Evolutionary conservation across 768 basidiomycete genomes (phyloP).

Genomic region (Brasilioporus rufonigricans): DNA sequence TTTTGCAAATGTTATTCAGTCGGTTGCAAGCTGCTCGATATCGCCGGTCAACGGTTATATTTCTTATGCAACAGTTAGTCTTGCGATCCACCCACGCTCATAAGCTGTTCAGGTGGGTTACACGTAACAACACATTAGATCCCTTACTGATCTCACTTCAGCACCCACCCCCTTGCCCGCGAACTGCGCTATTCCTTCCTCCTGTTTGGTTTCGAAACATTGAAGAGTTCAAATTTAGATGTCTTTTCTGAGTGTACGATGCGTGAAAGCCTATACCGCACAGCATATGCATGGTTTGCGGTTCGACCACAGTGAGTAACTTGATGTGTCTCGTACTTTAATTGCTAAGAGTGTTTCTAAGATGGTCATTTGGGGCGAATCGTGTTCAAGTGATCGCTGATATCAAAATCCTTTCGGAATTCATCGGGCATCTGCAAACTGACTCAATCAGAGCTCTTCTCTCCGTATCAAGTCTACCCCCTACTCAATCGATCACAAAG

Average conservation of each 20-base stretch:
- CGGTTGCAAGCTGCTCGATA: conserved; percentile 93
- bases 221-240: conserved; percentile 87
- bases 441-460: conserved; percentile 64
- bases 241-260: conserved; percentile 72
- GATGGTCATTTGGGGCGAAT: conserved; percentile 97
- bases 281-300: conserved; percentile 92
- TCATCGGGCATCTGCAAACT: conserved; percentile 70
- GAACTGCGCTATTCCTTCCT: conserved; percentile 90
- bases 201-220: conserved; percentile 87
- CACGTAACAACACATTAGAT: not conserved
- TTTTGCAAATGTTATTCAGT: conserved; percentile 87
- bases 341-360: conserved; percentile 30
- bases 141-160: conserved; percentile 30
- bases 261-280: conserved; percentile 71
- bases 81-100: conserved; percentile 73
- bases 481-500: conserved; percentile 44
- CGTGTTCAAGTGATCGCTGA: conserved; percentile 88
- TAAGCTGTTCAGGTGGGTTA: conserved; percentile 67
- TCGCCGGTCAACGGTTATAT: conserved; percentile 78
- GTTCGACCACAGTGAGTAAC: conserved; percentile 80
- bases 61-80: conserved; percentile 81
- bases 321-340: not conserved
- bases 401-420: conserved; percentile 82
- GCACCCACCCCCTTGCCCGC: conserved; percentile 88
- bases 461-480: conserved; percentile 61